These are phyloP conservation scores for Suillus clintonianus DNA, from an alignment of 768 basidiomycete genomes.

Conservation along the genomic window DNA sequence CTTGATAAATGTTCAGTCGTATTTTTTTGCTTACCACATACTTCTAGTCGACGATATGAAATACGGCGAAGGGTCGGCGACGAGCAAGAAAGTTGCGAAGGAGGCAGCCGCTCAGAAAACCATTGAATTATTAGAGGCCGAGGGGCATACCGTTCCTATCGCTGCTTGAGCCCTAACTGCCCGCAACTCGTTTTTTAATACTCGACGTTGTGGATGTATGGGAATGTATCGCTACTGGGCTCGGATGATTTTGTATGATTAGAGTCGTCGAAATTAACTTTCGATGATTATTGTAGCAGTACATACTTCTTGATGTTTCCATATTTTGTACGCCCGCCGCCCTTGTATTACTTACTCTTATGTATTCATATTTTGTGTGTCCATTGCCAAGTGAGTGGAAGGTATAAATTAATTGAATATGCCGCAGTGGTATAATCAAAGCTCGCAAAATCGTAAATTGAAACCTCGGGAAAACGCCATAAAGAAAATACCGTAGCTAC, in stretches of 20 bases:
- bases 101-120: neutral
- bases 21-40: neutral
- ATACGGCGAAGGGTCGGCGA: neutral
- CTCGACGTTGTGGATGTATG: neutral
- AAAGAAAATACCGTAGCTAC: no score
- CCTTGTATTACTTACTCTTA: neutral
- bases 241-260: neutral
- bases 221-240: neutral
- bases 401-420: neutral
- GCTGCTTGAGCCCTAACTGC: neutral
- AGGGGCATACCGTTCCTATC: neutral
- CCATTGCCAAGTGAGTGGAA: neutral
- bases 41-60: neutral
- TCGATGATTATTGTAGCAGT: neutral
- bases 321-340: neutral
- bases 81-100: neutral
- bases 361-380: no score
- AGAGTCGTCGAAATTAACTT: neutral
- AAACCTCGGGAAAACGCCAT: neutral
- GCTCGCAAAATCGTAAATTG: neutral
- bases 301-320: neutral
- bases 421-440: neutral
- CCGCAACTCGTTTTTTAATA: neutral
- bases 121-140: neutral
- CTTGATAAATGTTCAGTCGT: neutral